Conservation (phyloP, 768 basidiomycete species). For the Pleurotus giganteus region DNA sequence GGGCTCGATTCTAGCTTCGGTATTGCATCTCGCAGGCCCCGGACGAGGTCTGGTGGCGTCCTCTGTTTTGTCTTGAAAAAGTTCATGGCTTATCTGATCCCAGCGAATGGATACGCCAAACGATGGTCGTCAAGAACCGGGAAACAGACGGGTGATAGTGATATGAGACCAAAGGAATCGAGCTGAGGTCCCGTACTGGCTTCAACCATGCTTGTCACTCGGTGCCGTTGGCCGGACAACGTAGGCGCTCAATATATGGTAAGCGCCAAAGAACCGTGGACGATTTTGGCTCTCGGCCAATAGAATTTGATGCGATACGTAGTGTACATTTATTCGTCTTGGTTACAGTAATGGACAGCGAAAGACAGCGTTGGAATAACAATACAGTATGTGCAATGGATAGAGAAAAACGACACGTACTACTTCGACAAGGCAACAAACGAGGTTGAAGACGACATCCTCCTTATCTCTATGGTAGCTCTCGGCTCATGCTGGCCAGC, state of each 20-base stretch:
- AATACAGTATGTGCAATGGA: too few relatives aligned
- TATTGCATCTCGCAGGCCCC: slow-evolving; percentile 76
- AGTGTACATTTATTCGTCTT: too few relatives aligned
- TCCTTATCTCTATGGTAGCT: not conserved
- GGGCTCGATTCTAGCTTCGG: slow-evolving; percentile 71
- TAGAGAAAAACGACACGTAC: too few relatives aligned
- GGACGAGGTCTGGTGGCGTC: slow-evolving; percentile 85
- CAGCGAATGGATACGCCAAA: not conserved
- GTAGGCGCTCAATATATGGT: not conserved
- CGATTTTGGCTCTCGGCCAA: too few relatives aligned
- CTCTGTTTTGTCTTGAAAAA: slow-evolving; percentile 93
- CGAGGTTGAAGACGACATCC: not conserved
- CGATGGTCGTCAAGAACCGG: not conserved
- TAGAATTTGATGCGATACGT: not conserved
- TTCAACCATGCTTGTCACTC: slow-evolving; percentile 3
- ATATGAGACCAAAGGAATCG: slow-evolving; percentile 6
- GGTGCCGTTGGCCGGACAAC: not conserved
- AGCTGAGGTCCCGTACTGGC: slow-evolving; percentile 2
- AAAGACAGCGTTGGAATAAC: too few relatives aligned
- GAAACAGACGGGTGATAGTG: not conserved
- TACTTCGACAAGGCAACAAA: not conserved
- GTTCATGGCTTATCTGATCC: slow-evolving; percentile 56
- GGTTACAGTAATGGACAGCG: too few relatives aligned
- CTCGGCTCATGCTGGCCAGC: too few relatives aligned
- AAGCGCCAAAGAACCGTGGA: not conserved